phyloP scores from a whole-genome alignment of 768 basidiomycete genomes.

The Favolaschia claudopus region DNA sequence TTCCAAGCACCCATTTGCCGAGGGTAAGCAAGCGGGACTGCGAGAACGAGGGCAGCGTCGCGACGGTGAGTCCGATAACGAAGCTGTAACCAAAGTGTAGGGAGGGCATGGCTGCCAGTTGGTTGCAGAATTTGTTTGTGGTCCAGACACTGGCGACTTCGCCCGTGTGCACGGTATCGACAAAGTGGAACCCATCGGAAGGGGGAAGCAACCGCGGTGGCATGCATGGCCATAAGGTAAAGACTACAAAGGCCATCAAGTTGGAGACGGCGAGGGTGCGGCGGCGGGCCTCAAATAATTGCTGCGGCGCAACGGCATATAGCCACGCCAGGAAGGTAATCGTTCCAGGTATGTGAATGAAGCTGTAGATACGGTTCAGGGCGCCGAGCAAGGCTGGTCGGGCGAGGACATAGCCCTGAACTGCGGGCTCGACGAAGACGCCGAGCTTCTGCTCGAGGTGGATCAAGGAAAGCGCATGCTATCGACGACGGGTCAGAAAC shows the following conservation, averaged over 20 bases:
- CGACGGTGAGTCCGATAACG: slow-evolving; percentile 26
- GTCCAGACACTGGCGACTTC: slow-evolving; percentile 28
- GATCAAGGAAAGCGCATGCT: slow-evolving; percentile 25
- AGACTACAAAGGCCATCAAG: slow-evolving; percentile 27
- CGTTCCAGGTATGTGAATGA: slow-evolving; percentile 28
- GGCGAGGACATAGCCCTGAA: slow-evolving; percentile 22
- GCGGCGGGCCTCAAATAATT: slow-evolving; percentile 25
- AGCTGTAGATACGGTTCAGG: slow-evolving; percentile 28
- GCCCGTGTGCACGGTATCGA: slow-evolving; percentile 26
- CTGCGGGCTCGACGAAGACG: slow-evolving; percentile 23
- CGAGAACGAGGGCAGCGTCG: slow-evolving; percentile 18
- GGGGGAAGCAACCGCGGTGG: slow-evolving; percentile 27
- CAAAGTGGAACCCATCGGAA: slow-evolving; percentile 20
- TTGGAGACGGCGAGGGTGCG: slow-evolving; percentile 28
- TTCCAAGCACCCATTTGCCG: slow-evolving; percentile 22
- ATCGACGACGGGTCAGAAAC: too few relatives aligned
- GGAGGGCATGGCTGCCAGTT: slow-evolving; percentile 26
- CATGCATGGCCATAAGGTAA: slow-evolving; percentile 27
- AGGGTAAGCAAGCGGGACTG: slow-evolving; percentile 16
- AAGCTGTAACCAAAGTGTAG: slow-evolving; percentile 27
- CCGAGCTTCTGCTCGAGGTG: slow-evolving; percentile 23
- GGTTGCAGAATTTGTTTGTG: slow-evolving; percentile 26
- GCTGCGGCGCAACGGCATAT: slow-evolving; percentile 25
- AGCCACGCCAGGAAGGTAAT: slow-evolving; percentile 29
- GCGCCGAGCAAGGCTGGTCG: slow-evolving; percentile 21